Evolutionary conservation across 2,329 filamentous ascomycete genomes (phyloP).

Genomic region (Phialophora macrospora): DNA sequence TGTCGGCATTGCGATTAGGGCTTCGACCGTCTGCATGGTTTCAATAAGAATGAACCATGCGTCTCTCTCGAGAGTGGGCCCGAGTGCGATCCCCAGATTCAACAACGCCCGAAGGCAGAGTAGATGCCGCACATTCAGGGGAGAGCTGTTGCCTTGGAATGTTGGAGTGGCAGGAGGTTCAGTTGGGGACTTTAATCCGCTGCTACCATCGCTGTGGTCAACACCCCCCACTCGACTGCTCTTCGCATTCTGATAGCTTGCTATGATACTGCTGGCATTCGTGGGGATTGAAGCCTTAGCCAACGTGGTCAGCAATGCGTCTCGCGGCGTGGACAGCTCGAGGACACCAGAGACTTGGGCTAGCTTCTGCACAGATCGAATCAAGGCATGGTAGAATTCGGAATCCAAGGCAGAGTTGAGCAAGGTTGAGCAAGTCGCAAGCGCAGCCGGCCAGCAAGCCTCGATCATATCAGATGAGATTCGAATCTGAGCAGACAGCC

Average conservation of each 20-base stretch:
- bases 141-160: conserved; percentile 53
- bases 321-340: conserved; percentile 80
- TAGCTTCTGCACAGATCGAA: conserved; percentile 92
- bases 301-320: conserved; percentile 92
- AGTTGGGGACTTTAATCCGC: conserved; percentile 24
- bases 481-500: conserved; percentile 71
- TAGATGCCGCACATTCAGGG: conserved; percentile 84
- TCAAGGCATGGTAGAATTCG: conserved; percentile 89
- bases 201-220: conserved; percentile 19
- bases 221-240: conserved; percentile 4
- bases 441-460: conserved; percentile 91
- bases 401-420: conserved; percentile 88
- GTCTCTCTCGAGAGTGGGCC: conserved; percentile 76
- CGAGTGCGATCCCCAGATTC: conserved; percentile 94
- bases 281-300: conserved; percentile 91
- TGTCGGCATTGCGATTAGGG: conserved; percentile 68
- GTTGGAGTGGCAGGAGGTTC: conserved; percentile 32
- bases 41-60: conserved; percentile 91
- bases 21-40: conserved; percentile 88
- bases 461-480: conserved; percentile 83
- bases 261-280: conserved; percentile 54
- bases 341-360: conserved; percentile 91
- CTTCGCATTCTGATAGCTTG: conserved; percentile 27
- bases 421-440: conserved; percentile 95
- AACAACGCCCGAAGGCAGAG: conserved; percentile 86